Evolutionary conservation across 345 rosid species (phyloP).

Genomic region (Lagerstroemia speciosa): DNA sequence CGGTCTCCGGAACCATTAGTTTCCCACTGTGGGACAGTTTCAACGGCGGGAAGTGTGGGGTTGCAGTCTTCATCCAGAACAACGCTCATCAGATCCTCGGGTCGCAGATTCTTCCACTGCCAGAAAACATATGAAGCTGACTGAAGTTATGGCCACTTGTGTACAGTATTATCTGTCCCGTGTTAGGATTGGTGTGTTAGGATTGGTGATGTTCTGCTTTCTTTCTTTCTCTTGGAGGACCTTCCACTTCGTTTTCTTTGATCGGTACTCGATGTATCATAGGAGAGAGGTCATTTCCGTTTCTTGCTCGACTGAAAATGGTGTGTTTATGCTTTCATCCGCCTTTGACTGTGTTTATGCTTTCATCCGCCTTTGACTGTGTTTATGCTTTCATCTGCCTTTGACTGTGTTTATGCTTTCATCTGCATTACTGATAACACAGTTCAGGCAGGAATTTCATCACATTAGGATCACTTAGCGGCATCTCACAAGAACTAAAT

Average conservation of each 20-base stretch:
- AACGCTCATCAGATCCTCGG: constrained; percentile 58
- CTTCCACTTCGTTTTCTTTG: not conserved
- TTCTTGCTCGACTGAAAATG: not conserved
- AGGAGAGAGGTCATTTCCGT: not conserved
- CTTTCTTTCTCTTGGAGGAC: not conserved
- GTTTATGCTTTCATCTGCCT: not conserved
- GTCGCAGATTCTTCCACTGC: constrained; percentile 54
- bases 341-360: no score
- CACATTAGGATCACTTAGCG: no score
- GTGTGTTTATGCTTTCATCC: no score
- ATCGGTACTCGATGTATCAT: not conserved
- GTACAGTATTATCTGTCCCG: not conserved
- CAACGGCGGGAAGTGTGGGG: constrained; percentile 54
- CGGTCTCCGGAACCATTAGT: constrained; percentile 52
- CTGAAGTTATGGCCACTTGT: not conserved
- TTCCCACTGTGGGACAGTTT: constrained; percentile 71
- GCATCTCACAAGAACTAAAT: no score
- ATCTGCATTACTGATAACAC: no score
- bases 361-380: no score
- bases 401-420: not conserved
- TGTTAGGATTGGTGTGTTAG: not conserved
- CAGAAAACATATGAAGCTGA: constrained; percentile 35
- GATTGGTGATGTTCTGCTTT: not conserved
- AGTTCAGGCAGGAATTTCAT: no score
- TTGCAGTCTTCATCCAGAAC: constrained; percentile 60